Percentiles rank a stretch among this genome's conserved stretches.
Evolutionary conservation across 2,329 filamentous ascomycete genomes (phyloP).

Genomic region (Whalleya microplaca): DNA sequence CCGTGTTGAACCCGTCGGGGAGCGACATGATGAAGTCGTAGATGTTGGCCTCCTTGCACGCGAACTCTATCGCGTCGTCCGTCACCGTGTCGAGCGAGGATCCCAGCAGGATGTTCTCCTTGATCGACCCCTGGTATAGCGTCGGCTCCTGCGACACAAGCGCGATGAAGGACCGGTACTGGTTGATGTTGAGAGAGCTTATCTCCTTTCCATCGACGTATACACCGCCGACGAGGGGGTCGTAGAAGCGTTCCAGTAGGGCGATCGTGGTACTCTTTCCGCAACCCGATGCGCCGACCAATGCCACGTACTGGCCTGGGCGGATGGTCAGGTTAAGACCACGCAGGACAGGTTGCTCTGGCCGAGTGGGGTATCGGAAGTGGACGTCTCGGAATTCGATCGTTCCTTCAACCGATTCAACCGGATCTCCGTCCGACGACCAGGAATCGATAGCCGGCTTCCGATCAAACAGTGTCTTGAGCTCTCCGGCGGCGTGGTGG

Average conservation of each 20-base stretch:
- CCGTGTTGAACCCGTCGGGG: slow-evolving; percentile 82
- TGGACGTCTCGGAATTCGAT: slow-evolving; percentile 93
- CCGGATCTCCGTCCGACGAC: slow-evolving; percentile 67
- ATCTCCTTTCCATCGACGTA: slow-evolving; percentile 85
- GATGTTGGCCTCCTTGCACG: slow-evolving; percentile 89
- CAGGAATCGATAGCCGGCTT: slow-evolving; percentile 82
- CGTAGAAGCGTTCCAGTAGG: slow-evolving; percentile 91
- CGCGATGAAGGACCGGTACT: slow-evolving; percentile 82
- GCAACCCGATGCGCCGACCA: slow-evolving; percentile 93
- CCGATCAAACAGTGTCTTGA: slow-evolving; percentile 84
- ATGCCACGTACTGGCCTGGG: slow-evolving; percentile 81
- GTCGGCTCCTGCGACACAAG: slow-evolving; percentile 95
- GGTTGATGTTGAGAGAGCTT: slow-evolving; percentile 77
- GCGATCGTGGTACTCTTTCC: slow-evolving; percentile 95
- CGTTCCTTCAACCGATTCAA: slow-evolving; percentile 70
- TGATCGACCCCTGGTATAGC: slow-evolving; percentile 88
- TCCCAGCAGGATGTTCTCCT: slow-evolving; percentile 87
- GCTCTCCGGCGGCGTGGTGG: slow-evolving; percentile 76
- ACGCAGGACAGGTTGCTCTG: slow-evolving; percentile 88
- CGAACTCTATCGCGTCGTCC: slow-evolving; percentile 74
- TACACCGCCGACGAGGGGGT: slow-evolving; percentile 79
- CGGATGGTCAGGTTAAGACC: slow-evolving; percentile 76
- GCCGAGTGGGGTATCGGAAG: slow-evolving; percentile 90
- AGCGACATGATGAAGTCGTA: slow-evolving; percentile 89
- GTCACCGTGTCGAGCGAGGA: slow-evolving; percentile 67